Conservation (phyloP, 305 asterid genomes). For the Fraxinus nigra region DNA sequence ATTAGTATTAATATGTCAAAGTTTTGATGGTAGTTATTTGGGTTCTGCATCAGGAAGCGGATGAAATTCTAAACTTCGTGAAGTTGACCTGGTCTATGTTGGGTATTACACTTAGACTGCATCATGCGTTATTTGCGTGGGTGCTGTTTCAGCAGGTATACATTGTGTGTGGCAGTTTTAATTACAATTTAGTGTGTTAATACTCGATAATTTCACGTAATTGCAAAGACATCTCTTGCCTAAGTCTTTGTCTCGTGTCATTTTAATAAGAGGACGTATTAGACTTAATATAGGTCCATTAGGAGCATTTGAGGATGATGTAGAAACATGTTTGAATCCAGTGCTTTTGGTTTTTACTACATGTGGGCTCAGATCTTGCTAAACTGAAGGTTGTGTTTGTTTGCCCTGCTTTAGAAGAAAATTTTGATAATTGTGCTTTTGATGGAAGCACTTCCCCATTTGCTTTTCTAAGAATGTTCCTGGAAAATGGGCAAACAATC, state of each 20-base stretch:
- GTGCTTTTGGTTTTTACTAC: conserved; percentile 15
- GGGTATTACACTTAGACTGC: conserved; percentile 82
- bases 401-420: neutral
- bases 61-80: conserved; percentile 66
- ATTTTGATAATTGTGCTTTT: conserved; percentile 2
- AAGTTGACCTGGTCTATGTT: conserved; percentile 84
- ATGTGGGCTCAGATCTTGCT: neutral
- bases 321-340: conserved; percentile 13
- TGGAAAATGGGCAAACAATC: conserved; percentile 9
- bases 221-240: neutral
- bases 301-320: conserved; percentile 11
- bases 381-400: neutral
- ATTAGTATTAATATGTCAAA: neutral
- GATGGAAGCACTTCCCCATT: conserved; percentile 1
- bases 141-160: conserved; percentile 92
- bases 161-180: conserved; percentile 16
- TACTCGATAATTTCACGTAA: neutral
- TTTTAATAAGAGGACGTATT: neutral
- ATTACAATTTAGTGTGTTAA: neutral
- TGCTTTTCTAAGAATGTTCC: neutral
- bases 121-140: conserved; percentile 80
- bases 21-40: conserved; percentile 17
- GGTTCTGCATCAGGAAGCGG: conserved; percentile 66
- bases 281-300: neutral
- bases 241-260: neutral